Base-by-base conservation (phyloP, 2,329 filamentous ascomycete species). In the Colletotrichum sp. region DNA sequence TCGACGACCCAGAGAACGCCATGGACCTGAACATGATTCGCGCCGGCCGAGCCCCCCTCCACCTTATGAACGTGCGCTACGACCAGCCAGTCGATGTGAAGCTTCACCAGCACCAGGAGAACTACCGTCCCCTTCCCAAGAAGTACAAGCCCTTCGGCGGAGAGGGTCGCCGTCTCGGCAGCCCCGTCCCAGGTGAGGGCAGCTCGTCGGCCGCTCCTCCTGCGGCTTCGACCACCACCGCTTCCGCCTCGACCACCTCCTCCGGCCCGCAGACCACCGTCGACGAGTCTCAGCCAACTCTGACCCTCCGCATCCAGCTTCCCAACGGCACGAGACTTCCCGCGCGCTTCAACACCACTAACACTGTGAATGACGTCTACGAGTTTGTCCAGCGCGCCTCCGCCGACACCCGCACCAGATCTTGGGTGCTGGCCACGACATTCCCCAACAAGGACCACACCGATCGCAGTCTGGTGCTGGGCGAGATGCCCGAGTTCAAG, bases 391-490 rank as follows among this genome's bases (percentile, higher is more conserved):
- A 91, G 75, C 88, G 90, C n/a, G 90, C 94, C 0, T 93, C 90
- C 30, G 83, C 92, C 0, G 89, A 89, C 8, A 90, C 90, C 66
- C 86, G 87, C 34, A 82, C 85, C 52, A 89, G 95, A n/a, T 80
- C 89, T 6, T 97, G 94, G 89, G 93, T 95, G 4, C 87, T 98
- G 59, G 94, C 93, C 78, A 97, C 95, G 0, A 96, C 95, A 0
- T 97, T 97, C 84, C 95, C 95, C 6, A 95, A 92, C 81, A 96
- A 95, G 85, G 94, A 96, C 70, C 90, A 96, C 78, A 92, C 89
- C 3, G 94, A 97, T 80, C 93, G 93, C 84, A 84, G 82, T 10
- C 80, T 90, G 67, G 87, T 90, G 2, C 82, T 94, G 32, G 90
- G 90, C 7, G 91, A 93, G 26, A 88, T 93, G 84, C 78, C 88